These are phyloP conservation scores for Starmera pachycereana DNA, from an alignment of 805 yeast species.

Conservation along the genomic window DNA sequence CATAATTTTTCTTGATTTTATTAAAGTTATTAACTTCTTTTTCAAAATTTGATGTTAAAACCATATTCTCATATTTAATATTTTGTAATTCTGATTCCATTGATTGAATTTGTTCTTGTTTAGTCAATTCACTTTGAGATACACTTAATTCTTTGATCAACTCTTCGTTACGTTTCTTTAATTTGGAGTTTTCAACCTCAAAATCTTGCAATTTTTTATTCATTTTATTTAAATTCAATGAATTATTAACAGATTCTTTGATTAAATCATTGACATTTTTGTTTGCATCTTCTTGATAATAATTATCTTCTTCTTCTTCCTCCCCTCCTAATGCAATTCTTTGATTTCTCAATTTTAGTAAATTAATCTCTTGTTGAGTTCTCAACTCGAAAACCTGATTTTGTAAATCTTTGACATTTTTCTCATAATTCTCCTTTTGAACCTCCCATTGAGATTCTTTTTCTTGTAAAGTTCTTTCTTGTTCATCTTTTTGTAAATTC, in stretches of 20 bases:
- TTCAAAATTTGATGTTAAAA: constrained; percentile 47
- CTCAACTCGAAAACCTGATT: constrained; percentile 54
- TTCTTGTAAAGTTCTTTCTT: constrained; percentile 59
- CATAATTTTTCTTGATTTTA: constrained; percentile 13
- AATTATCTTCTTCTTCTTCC: constrained; percentile 17
- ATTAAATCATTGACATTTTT: constrained; percentile 2
- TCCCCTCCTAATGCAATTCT: constrained; percentile 29
- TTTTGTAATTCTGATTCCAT: constrained; percentile 37
- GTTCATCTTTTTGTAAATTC: constrained; percentile 65
- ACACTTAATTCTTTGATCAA: constrained; percentile 54
- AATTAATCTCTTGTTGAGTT: constrained; percentile 27
- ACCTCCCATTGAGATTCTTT: constrained; percentile 59
- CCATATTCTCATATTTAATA: constrained; percentile 60
- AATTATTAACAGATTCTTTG: constrained; percentile 19
- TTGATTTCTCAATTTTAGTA: constrained; percentile 35
- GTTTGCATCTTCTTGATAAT: constrained; percentile 7
- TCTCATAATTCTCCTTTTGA: constrained; percentile 41
- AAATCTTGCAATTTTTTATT: constrained; percentile 66
- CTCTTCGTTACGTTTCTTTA: constrained; percentile 72
- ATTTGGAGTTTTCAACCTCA: constrained; percentile 54
- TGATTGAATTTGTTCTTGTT: constrained; percentile 29
- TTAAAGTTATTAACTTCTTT: constrained; percentile 30
- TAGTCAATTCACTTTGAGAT: constrained; percentile 34
- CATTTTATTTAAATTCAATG: constrained; percentile 51
- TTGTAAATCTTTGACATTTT: constrained; percentile 41